Base-by-base conservation (phyloP, 371 early-diverging fungal species). In the Fennellomyces sp. region DNA sequence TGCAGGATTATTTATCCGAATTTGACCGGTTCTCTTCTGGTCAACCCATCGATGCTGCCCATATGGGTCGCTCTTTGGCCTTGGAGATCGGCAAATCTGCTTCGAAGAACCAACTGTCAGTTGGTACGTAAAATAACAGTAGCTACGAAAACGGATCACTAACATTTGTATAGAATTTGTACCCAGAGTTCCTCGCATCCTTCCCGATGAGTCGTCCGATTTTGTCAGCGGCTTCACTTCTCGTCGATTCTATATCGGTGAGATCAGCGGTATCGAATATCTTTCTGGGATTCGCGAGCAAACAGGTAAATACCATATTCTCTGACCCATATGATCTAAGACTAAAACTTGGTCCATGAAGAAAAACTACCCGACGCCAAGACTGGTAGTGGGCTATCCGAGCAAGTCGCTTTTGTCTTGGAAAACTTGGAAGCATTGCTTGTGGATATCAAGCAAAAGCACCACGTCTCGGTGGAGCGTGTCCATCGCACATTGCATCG, bases 21-120 rank as follows among this genome's bases (percentile, higher is more conserved):
- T 71, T 78, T 58, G 80, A 83, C 54, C 74, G 76, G 38, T 77
- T 68, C 56, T 73, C 77, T 33, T 63, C 75, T 12, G 73, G 81
- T 29, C 75, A 72, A 50, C 76, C 73, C 38, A 73, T 83, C 7
- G 78, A 75, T 36, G 55, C 59, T 12, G 83, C 82, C 5, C 93
- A 92, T 60, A 70, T 91, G 69, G 93, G 93, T 26, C 83, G 88
- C 8, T 80, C 87, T 2, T 70, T 92, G 59, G 93, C 93, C 5
- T 69, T 91, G 10, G 91, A 92, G 11, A 70, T 90, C 8, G 92
- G 88, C 19, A 85, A 80, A 61, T 62, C 80, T 1, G 69, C 82
- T 19, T 63, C 77, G 19, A 77, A 76, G 54, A 76, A 72, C 30
- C 81, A 85, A 48, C 61, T 78, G 28, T 64, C 82, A 42, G 68